Conservation (phyloP, 805 yeast species). For the Pichia deserticola region DNA sequence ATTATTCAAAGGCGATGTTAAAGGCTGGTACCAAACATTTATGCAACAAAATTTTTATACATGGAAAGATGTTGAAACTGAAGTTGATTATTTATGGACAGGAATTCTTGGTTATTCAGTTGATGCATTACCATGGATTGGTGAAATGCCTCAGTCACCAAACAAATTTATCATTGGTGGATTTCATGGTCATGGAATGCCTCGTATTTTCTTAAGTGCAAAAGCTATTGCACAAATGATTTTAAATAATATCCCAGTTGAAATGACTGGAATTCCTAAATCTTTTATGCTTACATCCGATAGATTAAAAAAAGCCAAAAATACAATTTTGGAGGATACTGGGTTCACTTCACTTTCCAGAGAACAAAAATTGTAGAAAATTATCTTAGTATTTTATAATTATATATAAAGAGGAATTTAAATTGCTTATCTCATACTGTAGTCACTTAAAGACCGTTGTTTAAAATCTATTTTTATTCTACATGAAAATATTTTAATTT, state of each 20-base stretch:
- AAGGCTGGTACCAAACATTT: slow-evolving; percentile 22
- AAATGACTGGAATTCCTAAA: slow-evolving; percentile 9
- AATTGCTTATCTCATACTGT: too few species aligned
- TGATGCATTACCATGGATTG: slow-evolving; percentile 37
- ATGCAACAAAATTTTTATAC: slow-evolving; percentile 25
- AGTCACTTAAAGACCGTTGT: too few species aligned
- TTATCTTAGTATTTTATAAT: too few species aligned
- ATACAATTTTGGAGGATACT: slow-evolving; percentile 9
- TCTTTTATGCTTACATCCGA: slow-evolving; percentile 17
- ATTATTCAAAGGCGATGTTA: slow-evolving; percentile 18
- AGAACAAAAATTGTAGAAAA: background rate
- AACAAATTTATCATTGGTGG: slow-evolving; percentile 36
- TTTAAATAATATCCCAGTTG: background rate
- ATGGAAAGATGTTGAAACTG: slow-evolving; percentile 17
- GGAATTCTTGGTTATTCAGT: slow-evolving; percentile 41
- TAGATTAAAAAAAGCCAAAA: slow-evolving; percentile 13
- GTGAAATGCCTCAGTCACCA: slow-evolving; percentile 28
- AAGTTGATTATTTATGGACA: slow-evolving; percentile 32
- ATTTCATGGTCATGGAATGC: slow-evolving; percentile 47
- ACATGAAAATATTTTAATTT: too few species aligned
- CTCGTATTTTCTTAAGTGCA: slow-evolving; percentile 35
- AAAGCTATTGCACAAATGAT: slow-evolving; percentile 29
- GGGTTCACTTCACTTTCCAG: background rate
- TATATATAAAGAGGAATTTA: too few species aligned
- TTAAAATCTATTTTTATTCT: too few species aligned